Evolutionary conservation across 495 filamentous ascomycete species (phyloP), one percentile per base, ranked within the genome.

Genomic region (Cairneyella variabilis): DNA sequence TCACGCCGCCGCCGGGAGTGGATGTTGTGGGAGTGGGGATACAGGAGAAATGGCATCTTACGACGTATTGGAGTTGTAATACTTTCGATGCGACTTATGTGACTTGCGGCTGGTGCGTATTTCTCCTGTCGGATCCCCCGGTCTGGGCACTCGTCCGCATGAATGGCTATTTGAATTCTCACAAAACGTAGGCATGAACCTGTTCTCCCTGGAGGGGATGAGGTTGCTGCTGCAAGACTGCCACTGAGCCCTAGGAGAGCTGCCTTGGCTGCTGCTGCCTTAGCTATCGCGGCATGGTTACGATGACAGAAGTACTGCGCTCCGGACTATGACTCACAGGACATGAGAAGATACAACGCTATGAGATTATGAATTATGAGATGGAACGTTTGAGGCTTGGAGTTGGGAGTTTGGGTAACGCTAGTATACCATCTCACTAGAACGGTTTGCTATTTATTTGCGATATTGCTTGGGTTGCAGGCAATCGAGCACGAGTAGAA

Each of bases 1-100:
- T 54, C 21, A 57, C 54, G 2, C 16, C 23, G 0, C 30, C 50
- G 9, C 45, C 59, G 2, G 39, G 23, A 11, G 20, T 44, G 25
- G 45, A 42, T 16, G 49, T 44, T 6, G 40, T 25, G 12, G 21
- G 26, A 14, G 2, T 39, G 26, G 17, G 14, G 12, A 22, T 57
- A 2, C 49, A 57, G 32, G 48, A 48, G 39, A 63, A 63, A 51
- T 64, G 58, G 57, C 61, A 64, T 53, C 8, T 58, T 57, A 76
- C 71, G 22, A 75, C 73, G 3, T 75, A 69, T 48, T 74, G 62
- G 53, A 68, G 61, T 28, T 75, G 74, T 50, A 60, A 68, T 25
- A 66, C 66, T 18, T 61, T 62, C 30, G 18, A 17, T 16, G 57
- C 53, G 23, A 42, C 56, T 16, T 56, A 67, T 23, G 61, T 64